Conservation (phyloP, 192 early-diverging fungal genomes). For the Jimgerdemannia flammicorona region DNA sequence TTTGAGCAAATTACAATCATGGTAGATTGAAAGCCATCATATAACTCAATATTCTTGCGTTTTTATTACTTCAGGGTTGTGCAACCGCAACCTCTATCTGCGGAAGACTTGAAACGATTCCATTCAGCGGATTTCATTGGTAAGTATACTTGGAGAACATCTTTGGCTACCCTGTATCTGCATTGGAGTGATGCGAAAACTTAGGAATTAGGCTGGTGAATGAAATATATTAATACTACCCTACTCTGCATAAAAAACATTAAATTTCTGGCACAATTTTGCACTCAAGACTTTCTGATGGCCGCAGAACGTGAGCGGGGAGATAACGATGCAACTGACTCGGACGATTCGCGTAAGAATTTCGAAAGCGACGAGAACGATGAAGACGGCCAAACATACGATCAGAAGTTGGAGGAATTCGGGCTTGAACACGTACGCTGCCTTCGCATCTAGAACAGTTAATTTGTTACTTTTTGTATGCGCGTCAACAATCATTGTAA, state of each 20-base stretch:
- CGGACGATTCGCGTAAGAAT: neutral
- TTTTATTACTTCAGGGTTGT: neutral
- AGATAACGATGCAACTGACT: neutral
- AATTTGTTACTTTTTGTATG: too few relatives aligned
- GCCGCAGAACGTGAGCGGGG: neutral
- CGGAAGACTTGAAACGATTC: neutral
- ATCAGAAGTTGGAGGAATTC: slow-evolving; percentile 23
- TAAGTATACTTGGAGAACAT: neutral
- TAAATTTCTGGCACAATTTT: neutral
- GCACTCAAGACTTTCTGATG: neutral
- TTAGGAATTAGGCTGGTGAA: neutral
- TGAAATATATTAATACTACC: neutral
- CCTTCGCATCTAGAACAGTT: too few relatives aligned
- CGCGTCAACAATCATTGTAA: too few relatives aligned
- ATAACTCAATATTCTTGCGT: neutral
- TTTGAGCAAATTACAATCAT: neutral
- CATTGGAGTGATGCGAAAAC: neutral
- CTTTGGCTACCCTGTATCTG: too few relatives aligned
- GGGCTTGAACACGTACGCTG: slow-evolving; percentile 20
- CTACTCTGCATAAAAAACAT: too few relatives aligned
- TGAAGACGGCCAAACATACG: neutral
- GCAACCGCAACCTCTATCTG: neutral
- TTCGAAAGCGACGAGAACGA: neutral
- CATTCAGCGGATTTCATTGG: neutral
- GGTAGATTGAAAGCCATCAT: neutral